These are phyloP conservation scores for Syzygium malaccense DNA, from an alignment of 441 rosid species.

Conservation along the genomic window DNA sequence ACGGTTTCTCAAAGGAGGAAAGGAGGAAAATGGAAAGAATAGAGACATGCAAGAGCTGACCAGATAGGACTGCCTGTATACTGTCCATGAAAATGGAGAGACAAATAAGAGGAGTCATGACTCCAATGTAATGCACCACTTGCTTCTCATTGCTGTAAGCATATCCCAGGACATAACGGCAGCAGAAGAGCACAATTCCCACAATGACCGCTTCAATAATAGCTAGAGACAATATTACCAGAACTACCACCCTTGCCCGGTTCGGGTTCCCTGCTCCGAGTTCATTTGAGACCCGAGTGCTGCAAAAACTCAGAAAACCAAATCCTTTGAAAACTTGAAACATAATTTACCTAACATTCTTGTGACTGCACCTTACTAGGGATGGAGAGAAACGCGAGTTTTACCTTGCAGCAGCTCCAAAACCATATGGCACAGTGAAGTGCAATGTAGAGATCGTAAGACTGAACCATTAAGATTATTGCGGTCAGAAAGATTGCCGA, in stretches of 20 bases:
- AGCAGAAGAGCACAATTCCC: slow-evolving; percentile 26
- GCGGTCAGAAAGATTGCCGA: background rate
- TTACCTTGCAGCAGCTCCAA: slow-evolving; percentile 64
- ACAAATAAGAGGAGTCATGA: slow-evolving; percentile 34
- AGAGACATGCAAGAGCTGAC: slow-evolving; percentile 9
- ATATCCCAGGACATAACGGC: slow-evolving; percentile 29
- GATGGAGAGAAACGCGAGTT: background rate
- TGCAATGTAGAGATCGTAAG: slow-evolving; percentile 54
- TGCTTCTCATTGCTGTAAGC: slow-evolving; percentile 31
- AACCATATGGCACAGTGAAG: slow-evolving; percentile 45
- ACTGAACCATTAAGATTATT: slow-evolving; percentile 16
- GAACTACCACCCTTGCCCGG: slow-evolving; percentile 30
- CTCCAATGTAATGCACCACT: slow-evolving; percentile 28
- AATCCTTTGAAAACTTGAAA: background rate
- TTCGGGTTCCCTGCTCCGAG: slow-evolving; percentile 46
- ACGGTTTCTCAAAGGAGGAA: background rate
- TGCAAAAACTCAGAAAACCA: background rate
- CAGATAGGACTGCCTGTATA: slow-evolving; percentile 39
- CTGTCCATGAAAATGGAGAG: slow-evolving; percentile 31
- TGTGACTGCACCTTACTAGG: background rate
- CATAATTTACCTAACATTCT: background rate
- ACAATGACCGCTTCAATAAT: slow-evolving; percentile 21
- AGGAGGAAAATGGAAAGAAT: background rate
- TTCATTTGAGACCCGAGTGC: slow-evolving; percentile 51
- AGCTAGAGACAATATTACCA: slow-evolving; percentile 18